Base-by-base conservation (phyloP, 257 asterid species). In the Solanum sitiens region DNA sequence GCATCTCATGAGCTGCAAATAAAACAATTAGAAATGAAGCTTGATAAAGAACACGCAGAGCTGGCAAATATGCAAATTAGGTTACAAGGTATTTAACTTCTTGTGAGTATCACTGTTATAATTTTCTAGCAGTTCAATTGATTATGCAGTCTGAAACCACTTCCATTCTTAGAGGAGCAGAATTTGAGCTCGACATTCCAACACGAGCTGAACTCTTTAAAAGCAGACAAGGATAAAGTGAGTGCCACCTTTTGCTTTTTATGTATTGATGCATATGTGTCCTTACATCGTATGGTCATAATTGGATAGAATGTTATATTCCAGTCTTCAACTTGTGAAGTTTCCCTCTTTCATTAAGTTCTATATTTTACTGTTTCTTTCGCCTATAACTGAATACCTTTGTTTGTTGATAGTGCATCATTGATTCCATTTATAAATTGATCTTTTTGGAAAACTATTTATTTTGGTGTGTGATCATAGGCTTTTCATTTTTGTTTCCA, bases 131-230 rank as follows among this genome's bases (percentile, higher is more conserved):
- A 53, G 14, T 59, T 84, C 68, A 23, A 80, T 11, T 25, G 40
- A 85, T 76, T 83, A 33, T 63, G 71, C 77, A 45, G 37, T 65
- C 89, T 92, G 93, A 93, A 90, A 86, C 90, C 87, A 90, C 72
- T 88, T 89, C 76, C 74, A 89, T 88, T 89, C 89, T 80, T 91
- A 97, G 99, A 95, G 93, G 99, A 95, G 93, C 96, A 94, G 97
- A 96, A 91, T 92, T 89, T 93, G 93, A 94, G 90, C 84, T 92
- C 88, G 79, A 92, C 93, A 53, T 77, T 92, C 88, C 99, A 91
- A 93, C 93, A 90, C 88, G 99, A 97, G 93, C 88, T 97, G 91
- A 92, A 90, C 91, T 92, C 91, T 39, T 76, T 95, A 89, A 94
- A 95, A 91, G 94, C 77, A 11, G 95, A 91, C 87, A 95, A 92